Percentiles rank a stretch among this genome's conserved stretches.
phyloP scores from a whole-genome alignment of 108 stramenopile species.

The Pinguiococcus pyrenoidosus region DNA sequence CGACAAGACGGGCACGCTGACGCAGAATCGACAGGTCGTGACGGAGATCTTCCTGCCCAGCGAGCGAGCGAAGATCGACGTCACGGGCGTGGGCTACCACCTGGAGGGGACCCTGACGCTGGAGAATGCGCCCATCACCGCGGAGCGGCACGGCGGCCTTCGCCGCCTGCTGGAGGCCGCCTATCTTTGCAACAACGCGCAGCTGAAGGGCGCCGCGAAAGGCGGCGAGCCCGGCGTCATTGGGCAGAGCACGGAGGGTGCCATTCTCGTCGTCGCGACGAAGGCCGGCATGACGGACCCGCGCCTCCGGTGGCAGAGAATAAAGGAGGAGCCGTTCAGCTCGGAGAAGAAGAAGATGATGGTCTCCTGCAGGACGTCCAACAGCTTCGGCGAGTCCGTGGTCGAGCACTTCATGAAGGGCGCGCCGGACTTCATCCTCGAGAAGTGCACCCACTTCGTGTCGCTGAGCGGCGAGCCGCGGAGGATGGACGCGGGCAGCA shows the following conservation, averaged over 20 bases:
- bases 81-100: background rate
- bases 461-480: background rate
- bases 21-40: slow-evolving; percentile 58
- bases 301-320: slow-evolving; percentile 58
- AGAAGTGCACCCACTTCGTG: slow-evolving; percentile 1
- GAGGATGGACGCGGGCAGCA: slow-evolving; percentile 33
- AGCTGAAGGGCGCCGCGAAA: slow-evolving; percentile 20
- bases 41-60: slow-evolving; percentile 10
- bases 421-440: slow-evolving; percentile 66
- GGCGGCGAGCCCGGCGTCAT: background rate
- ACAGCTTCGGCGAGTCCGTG: slow-evolving; percentile 27
- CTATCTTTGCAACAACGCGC: slow-evolving; percentile 39
- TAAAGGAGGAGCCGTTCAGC: slow-evolving; percentile 80
- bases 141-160: slow-evolving; percentile 7
- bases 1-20: slow-evolving; percentile 95
- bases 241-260: slow-evolving; percentile 79
- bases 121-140: background rate
- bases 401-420: slow-evolving; percentile 80
- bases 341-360: slow-evolving; percentile 88
- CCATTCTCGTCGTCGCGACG: slow-evolving; percentile 58
- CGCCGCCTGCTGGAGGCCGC: slow-evolving; percentile 13
- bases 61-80: background rate
- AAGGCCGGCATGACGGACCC: slow-evolving; percentile 65
- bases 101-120: background rate
- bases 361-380: slow-evolving; percentile 26